Evolutionary conservation across 306 rosid species (phyloP), one percentile per base, ranked within the genome.

Genomic region (Cyamopsis tetragonoloba): DNA sequence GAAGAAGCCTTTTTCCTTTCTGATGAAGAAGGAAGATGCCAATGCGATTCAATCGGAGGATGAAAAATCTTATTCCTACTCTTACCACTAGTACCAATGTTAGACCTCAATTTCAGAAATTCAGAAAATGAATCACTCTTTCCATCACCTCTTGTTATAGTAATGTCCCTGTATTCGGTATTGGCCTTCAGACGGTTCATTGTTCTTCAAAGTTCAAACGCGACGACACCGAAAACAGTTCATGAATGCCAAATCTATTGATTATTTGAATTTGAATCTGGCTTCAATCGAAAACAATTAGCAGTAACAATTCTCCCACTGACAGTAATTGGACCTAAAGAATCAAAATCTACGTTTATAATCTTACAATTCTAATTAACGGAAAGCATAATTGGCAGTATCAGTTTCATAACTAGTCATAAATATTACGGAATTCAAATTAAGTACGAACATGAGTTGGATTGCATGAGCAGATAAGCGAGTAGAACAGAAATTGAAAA

Each of bases 41-140:
- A 92, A 30, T 78, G 70, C 28, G 77, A 30, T 68, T 92, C 98
- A 47, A 92, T 89, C 0, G 98, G 88, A 0, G 96, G 88, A 60
- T 85, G 82, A 59, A 87, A 2, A 4, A 46, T 46, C 55, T 87
- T 92, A 7, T 57, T 72, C 67, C 5, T 77, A 39, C 72, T 64
- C 20, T 26, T 69, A 44, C 63, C 35, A 49, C 73, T 58, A 15
- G 30, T 62, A 20, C 68, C 62, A 19, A 53, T 6, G 2, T 5
- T n/a, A 11, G 30, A 2, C 58, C 11, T 41, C 43, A 57, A 27
- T 66, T 58, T 63, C 43, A 59, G 68, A 39, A 47, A 56, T 48
- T 49, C 59, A 51, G 80, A 72, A n/a, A 68, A 20, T 19, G 73
- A 23, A 1, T 44, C 83, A 1, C 56, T 77, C 22, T 82, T 74